A percentile compares a stretch with the other conserved stretches of the same genome.
phyloP scores from a whole-genome alignment of 768 basidiomycete genomes.

The Amanita subjunquillea region DNA sequence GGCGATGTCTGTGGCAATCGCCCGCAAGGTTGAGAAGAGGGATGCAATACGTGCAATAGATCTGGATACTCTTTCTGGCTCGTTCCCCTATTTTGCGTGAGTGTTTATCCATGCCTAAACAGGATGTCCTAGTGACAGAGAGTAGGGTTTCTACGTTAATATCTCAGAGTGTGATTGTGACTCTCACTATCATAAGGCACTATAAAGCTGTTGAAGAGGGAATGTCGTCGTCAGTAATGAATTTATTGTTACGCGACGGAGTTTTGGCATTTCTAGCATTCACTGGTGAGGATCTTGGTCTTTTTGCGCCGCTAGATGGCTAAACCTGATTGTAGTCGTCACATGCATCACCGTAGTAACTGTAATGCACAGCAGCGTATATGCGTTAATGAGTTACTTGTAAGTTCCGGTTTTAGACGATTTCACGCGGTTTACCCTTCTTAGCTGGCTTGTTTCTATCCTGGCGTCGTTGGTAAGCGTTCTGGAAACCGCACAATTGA shows the following conservation, averaged over 20 bases:
- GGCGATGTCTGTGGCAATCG: not conserved
- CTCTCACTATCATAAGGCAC: not conserved
- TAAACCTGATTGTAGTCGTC: not conserved
- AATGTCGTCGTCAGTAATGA: not conserved
- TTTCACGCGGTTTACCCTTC: not conserved
- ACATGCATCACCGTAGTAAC: not conserved
- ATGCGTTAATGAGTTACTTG: slow-evolving; percentile 2
- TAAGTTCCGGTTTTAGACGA: not conserved
- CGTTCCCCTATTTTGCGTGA: slow-evolving; percentile 3
- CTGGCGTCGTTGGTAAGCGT: not conserved
- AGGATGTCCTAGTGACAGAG: not conserved
- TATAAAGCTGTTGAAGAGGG: not conserved
- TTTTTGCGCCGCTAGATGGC: not conserved
- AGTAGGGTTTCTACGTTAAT: not conserved
- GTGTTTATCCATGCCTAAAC: not conserved
- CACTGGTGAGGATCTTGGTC: not conserved
- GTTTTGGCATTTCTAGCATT: not conserved
- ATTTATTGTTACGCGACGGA: slow-evolving; percentile 1
- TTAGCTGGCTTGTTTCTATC: slow-evolving; percentile 3
- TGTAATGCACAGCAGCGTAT: not conserved
- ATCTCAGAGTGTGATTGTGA: slow-evolving; percentile 1
- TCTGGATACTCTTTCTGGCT: not conserved
- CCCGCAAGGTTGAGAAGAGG: not conserved
- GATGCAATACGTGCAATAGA: not conserved
- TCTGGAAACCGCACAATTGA: not conserved